Base-by-base conservation (phyloP, 257 asterid species). In the Primulina eburnea region DNA sequence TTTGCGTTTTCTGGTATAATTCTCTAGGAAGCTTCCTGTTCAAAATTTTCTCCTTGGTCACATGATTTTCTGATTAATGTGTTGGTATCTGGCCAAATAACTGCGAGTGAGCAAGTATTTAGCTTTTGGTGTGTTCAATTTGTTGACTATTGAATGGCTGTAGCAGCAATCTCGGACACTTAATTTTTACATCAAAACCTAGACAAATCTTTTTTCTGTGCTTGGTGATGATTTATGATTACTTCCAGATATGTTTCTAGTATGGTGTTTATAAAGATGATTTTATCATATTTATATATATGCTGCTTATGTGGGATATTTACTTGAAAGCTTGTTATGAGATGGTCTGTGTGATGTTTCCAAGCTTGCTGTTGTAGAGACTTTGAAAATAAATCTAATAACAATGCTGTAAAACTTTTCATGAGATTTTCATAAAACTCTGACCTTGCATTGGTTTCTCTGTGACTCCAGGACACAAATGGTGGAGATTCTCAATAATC, bases 401-500 rank as follows among this genome's bases (percentile, higher is more conserved):
- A 66, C 10, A 3, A 64, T 24, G 21, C 29, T 47, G 57, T 38
- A 73, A 43, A 34, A 28, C 57, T 55, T 67, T 43, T 43, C 65
- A 57, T 57, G 2, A 18, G 71, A 35, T 67, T 70, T 38, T 68
- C 37, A 16, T 30, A 50, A 21, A 34, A 64, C 68, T 60, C 65
- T 74, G 73, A 68, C 65, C 33, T 38, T 64, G 67, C 29, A 37
- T 73, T 70, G 63, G 17, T 75, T 79, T 76, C 18, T 62, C 14
- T 72, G 28, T 71, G 73, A 62, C 68, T 61, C 24, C 83, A 84
- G 89, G 83, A 80, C 59, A 43, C 99, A 93, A 77, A 88, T 93
- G 18, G 86, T 80, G 79, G 96, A 93, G 76, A 89, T 93, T 82
- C 92, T 93, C 82, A 89, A 82, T 77, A 89, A 83, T 85, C 87